These are phyloP conservation scores for Debaryomyces subglobosus DNA, from an alignment of 1,139 yeast species.

Conservation along the genomic window DNA sequence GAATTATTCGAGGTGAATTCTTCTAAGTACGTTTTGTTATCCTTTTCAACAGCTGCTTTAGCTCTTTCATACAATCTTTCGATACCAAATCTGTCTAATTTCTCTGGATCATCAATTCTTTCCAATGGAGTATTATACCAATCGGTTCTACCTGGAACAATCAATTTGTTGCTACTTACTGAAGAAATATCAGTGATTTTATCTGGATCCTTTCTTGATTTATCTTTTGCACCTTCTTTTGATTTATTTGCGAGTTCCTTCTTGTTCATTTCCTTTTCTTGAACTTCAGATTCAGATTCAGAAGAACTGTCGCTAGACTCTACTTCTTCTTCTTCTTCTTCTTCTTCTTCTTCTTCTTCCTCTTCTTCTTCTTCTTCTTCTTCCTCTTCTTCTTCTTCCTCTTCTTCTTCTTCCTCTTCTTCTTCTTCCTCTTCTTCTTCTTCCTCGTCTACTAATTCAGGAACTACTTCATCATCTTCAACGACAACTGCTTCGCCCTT, in stretches of 20 bases:
- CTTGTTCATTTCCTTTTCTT: constrained; percentile 17
- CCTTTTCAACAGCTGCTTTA: constrained; percentile 63
- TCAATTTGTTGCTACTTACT: constrained; percentile 58
- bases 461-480: constrained; percentile 32
- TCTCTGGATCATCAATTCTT: constrained; percentile 44
- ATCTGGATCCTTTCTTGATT: constrained; percentile 30
- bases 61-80: constrained; percentile 70
- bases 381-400: constrained; percentile 21
- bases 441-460: constrained; percentile 29
- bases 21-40: constrained; percentile 70
- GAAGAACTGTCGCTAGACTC: constrained; percentile 6
- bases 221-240: constrained; percentile 7
- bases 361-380: constrained; percentile 15
- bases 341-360: constrained; percentile 14
- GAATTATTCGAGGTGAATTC: constrained; percentile 83
- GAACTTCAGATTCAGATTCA: constrained; percentile 8
- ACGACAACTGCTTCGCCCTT: constrained; percentile 39
- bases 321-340: constrained; percentile 17
- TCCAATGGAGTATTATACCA: constrained; percentile 63
- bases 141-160: constrained; percentile 66
- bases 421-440: constrained; percentile 18
- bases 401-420: constrained; percentile 23
- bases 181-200: constrained; percentile 56
- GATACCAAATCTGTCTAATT: constrained; percentile 48
- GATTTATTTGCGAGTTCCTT: constrained; percentile 9